Evolutionary conservation across 371 early-diverging fungal genomes (phyloP).

Genomic region (Rhizopus sp.): DNA sequence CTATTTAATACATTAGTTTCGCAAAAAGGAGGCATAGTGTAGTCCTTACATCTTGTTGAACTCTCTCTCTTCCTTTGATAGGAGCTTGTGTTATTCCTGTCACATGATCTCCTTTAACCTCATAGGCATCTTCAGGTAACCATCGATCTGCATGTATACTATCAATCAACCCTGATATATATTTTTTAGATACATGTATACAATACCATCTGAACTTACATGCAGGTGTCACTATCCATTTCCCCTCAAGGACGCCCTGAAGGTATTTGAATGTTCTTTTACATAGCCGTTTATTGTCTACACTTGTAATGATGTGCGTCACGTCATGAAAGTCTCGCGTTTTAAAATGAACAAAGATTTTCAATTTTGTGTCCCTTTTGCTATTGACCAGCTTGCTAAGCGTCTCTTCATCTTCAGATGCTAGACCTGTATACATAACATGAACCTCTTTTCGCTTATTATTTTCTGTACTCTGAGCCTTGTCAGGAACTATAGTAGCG

Average conservation of each 20-base stretch:
- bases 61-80: slow-evolving; percentile 20
- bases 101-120: slow-evolving; percentile 37
- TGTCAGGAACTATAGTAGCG: not conserved
- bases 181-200: not conserved
- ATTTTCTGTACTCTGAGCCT: not conserved
- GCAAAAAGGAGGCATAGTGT: not conserved
- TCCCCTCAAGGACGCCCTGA: slow-evolving; percentile 34
- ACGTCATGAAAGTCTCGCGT: slow-evolving; percentile 27
- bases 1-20: not conserved
- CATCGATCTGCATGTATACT: slow-evolving; percentile 31
- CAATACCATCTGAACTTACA: slow-evolving; percentile 26
- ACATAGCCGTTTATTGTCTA: slow-evolving; percentile 31
- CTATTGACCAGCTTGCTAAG: slow-evolving; percentile 14
- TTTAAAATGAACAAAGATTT: slow-evolving; percentile 19
- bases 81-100: slow-evolving; percentile 36
- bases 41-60: not conserved
- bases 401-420: slow-evolving; percentile 15
- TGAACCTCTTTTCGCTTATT: slow-evolving; percentile 9
- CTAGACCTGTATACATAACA: slow-evolving; percentile 14
- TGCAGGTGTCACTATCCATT: slow-evolving; percentile 39
- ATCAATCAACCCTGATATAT: slow-evolving; percentile 32
- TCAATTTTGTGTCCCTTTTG: slow-evolving; percentile 15
- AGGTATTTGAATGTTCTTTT: slow-evolving; percentile 43
- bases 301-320: slow-evolving; percentile 36
- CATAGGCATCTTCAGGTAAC: slow-evolving; percentile 34